Conservation (phyloP, 352 stramenopile species). For the Globisporangium polare region DNA sequence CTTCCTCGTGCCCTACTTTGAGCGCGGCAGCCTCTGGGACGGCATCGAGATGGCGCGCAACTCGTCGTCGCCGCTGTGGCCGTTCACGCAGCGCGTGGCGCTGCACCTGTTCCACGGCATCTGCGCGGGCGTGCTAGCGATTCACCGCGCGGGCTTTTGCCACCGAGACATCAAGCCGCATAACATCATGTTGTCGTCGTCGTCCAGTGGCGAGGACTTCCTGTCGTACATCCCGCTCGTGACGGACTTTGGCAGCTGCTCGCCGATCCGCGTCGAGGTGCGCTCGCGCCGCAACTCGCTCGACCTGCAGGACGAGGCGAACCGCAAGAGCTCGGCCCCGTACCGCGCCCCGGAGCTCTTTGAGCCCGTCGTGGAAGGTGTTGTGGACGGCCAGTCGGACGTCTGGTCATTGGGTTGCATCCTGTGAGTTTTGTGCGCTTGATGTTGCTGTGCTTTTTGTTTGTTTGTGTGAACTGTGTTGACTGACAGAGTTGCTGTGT, state of each 20-base stretch:
- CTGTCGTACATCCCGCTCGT: slow-evolving; percentile 78
- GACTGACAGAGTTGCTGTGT: neutral
- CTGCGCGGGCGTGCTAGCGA: slow-evolving; percentile 62
- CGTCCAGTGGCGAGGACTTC: slow-evolving; percentile 54
- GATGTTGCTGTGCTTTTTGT: neutral
- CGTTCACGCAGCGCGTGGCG: slow-evolving; percentile 78
- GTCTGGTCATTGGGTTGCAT: slow-evolving; percentile 85
- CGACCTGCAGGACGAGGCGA: slow-evolving; percentile 76
- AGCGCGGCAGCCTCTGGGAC: slow-evolving; percentile 80
- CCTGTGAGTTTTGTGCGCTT: slow-evolving; percentile 33
- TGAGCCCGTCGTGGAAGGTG: slow-evolving; percentile 56
- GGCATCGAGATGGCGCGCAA: slow-evolving; percentile 55
- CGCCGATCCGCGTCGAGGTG: slow-evolving; percentile 65
- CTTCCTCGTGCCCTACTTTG: slow-evolving; percentile 84
- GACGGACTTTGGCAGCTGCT: slow-evolving; percentile 84
- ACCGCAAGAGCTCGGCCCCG: slow-evolving; percentile 74
- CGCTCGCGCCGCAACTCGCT: slow-evolving; percentile 65
- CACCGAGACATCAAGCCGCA: slow-evolving; percentile 86
- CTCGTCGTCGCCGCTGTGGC: slow-evolving; percentile 76
- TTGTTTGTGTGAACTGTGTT: neutral
- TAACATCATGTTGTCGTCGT: slow-evolving; percentile 75
- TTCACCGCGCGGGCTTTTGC: slow-evolving; percentile 79
- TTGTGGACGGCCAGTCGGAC: slow-evolving; percentile 77
- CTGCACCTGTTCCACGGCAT: slow-evolving; percentile 85
- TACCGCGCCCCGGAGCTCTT: slow-evolving; percentile 86